A percentile compares a stretch with the other conserved stretches of the same genome.
phyloP scores from a whole-genome alignment of 805 yeast genomes.

The Clavispora carvajalis region DNA sequence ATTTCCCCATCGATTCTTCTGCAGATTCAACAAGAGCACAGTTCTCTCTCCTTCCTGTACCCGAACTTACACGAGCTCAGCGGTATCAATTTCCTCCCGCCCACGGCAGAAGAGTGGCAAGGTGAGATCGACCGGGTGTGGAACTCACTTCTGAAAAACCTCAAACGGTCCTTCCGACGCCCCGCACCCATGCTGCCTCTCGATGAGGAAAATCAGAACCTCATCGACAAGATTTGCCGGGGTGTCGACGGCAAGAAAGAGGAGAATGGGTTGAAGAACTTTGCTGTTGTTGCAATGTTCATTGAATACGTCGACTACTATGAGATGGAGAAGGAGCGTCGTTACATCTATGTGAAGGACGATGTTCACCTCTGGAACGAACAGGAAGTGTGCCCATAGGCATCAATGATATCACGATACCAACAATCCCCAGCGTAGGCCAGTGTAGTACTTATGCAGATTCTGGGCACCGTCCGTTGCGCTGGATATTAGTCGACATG shows the following conservation, averaged over 20 bases:
- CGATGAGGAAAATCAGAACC: constrained; percentile 48
- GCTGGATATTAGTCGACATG: too few species aligned
- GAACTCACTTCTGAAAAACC: constrained; percentile 50
- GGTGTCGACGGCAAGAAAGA: constrained; percentile 79
- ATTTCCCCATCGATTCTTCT: constrained; percentile 24
- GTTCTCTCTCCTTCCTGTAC: constrained; percentile 21
- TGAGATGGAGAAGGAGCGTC: constrained; percentile 52
- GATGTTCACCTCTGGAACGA: constrained; percentile 65
- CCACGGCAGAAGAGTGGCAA: constrained; percentile 62
- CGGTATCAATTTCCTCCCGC: constrained; percentile 33
- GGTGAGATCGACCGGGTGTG: constrained; percentile 60
- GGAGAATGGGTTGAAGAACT: constrained; percentile 58
- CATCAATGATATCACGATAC: neutral
- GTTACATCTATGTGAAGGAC: constrained; percentile 50
- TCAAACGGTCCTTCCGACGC: constrained; percentile 63
- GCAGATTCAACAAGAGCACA: constrained; percentile 16
- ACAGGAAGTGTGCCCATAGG: constrained; percentile 69
- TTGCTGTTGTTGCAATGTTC: constrained; percentile 63
- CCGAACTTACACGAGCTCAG: constrained; percentile 24
- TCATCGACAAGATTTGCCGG: constrained; percentile 65
- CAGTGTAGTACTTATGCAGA: too few species aligned
- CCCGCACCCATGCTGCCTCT: constrained; percentile 67
- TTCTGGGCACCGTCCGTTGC: too few species aligned
- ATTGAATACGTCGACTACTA: constrained; percentile 67
- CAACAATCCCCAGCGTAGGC: neutral